Conservation (phyloP, 345 rosid genomes). For the Crucihimalaya himalaica region DNA sequence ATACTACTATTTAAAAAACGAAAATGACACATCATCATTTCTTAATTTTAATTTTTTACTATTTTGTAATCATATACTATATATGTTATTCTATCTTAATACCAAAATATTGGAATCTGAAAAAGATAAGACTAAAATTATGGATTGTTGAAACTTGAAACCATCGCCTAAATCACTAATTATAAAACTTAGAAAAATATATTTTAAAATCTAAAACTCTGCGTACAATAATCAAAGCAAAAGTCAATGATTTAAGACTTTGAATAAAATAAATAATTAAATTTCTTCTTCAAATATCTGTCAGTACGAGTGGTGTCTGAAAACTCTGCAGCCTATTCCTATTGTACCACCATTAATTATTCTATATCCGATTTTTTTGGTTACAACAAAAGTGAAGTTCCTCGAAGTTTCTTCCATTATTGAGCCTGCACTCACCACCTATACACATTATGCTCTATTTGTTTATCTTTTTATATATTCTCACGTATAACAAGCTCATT, state of each 20-base stretch:
- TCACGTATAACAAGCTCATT: neutral
- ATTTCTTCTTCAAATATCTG: conserved; percentile 2
- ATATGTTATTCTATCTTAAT: too few relatives aligned
- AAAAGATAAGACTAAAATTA: too few relatives aligned
- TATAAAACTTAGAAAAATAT: too few relatives aligned
- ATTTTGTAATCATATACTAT: too few relatives aligned
- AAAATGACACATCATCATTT: too few relatives aligned
- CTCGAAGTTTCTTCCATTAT: conserved; percentile 36
- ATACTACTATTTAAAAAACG: too few relatives aligned
- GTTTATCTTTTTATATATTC: neutral
- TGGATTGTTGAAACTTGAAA: too few relatives aligned
- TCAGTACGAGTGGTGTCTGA: conserved; percentile 28
- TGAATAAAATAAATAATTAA: neutral
- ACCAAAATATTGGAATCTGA: too few relatives aligned
- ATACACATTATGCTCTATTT: conserved; percentile 15
- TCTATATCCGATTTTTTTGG: neutral
- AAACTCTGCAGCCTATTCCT: conserved; percentile 8
- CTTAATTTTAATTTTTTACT: too few relatives aligned
- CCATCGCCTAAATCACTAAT: too few relatives aligned
- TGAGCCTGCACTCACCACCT: conserved; percentile 11
- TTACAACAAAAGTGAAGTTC: conserved; percentile 21
- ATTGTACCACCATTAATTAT: neutral
- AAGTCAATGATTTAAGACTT: conserved; percentile 27
- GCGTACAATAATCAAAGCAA: neutral
- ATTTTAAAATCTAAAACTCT: too few relatives aligned